A percentile compares a stretch with the other conserved stretches of the same genome.
These are phyloP conservation scores for Tolypocladium paradoxum DNA, from an alignment of 2,329 filamentous ascomycete genomes.

Conservation along the genomic window DNA sequence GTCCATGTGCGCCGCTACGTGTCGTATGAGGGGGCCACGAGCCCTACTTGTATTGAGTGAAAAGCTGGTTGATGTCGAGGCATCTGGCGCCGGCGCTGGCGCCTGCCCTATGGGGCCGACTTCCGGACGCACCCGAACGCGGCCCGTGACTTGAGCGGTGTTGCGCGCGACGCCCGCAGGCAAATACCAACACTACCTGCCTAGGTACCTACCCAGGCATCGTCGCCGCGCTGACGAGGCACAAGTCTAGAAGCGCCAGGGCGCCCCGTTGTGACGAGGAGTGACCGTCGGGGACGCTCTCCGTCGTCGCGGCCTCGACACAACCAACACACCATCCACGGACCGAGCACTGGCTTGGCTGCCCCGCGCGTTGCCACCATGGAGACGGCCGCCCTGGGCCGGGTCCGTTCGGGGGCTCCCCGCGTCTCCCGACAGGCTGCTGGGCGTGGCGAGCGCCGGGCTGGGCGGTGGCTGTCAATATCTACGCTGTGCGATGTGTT, in stretches of 20 bases:
- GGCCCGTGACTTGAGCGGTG: neutral
- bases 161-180: neutral
- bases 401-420: neutral
- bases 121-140: neutral
- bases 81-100: neutral
- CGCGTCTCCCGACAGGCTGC: neutral
- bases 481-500: too few relatives aligned
- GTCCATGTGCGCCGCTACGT: neutral
- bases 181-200: neutral
- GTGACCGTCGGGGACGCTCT: neutral
- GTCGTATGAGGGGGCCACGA: too few relatives aligned
- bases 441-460: neutral
- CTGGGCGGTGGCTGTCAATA: neutral
- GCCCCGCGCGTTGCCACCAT: neutral
- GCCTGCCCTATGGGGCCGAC: neutral
- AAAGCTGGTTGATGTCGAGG: neutral
- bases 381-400: neutral
- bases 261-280: neutral
- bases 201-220: neutral
- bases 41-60: too few relatives aligned
- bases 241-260: neutral
- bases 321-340: neutral
- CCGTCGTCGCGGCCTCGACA: neutral
- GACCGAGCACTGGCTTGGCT: neutral
- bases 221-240: neutral